Conservation (phyloP, 768 basidiomycete genomes). For the Boletus coccyginus region DNA sequence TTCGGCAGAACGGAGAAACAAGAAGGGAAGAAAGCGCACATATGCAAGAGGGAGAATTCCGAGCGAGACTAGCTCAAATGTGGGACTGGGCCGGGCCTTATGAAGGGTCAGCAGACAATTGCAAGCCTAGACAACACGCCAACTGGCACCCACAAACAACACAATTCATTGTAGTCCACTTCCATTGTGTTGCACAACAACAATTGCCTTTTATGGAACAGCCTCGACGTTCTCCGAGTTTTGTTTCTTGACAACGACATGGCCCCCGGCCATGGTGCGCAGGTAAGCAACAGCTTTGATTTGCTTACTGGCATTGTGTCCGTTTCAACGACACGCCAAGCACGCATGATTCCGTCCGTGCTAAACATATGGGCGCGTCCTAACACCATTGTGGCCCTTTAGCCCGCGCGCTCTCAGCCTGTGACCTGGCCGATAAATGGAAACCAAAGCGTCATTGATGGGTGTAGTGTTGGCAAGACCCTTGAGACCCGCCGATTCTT, state of each 20-base stretch:
- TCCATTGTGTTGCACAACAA: constrained; percentile 20
- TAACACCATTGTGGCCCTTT: not conserved
- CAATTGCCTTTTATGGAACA: constrained; percentile 19
- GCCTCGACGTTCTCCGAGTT: not conserved
- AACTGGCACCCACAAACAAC: constrained; percentile 20
- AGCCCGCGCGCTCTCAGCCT: not conserved
- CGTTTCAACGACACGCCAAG: not conserved
- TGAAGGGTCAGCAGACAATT: constrained; percentile 24
- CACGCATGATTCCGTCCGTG: not conserved
- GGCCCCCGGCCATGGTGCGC: too few relatives aligned
- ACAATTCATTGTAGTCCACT: not conserved
- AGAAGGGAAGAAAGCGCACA: constrained; percentile 4
- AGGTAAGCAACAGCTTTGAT: too few relatives aligned
- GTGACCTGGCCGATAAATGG: not conserved
- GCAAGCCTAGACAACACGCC: not conserved
- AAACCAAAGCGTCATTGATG: not conserved
- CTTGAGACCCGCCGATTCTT: not conserved
- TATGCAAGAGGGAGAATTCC: not conserved
- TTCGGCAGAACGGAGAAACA: not conserved
- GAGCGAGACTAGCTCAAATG: constrained; percentile 21
- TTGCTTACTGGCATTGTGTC: not conserved
- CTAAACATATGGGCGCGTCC: not conserved
- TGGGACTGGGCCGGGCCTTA: constrained; percentile 11
- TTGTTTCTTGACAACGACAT: too few relatives aligned
- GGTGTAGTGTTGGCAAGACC: not conserved